phyloP scores from a whole-genome alignment of 2,329 filamentous ascomycete species.

The Sphaerulina vaccinii region DNA sequence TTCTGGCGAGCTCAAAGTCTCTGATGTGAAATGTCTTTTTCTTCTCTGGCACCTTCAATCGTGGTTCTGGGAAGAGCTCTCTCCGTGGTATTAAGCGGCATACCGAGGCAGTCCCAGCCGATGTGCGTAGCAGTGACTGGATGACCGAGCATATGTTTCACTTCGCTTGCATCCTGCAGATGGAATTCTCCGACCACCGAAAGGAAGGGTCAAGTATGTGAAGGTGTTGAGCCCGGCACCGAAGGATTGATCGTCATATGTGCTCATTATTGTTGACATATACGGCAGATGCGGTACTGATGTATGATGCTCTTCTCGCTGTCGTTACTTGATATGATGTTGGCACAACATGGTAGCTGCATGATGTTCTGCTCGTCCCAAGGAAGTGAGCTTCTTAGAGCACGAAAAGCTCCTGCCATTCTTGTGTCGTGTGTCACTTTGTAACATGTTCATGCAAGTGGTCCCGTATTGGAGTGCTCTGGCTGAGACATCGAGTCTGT shows the following conservation, averaged over 20 bases:
- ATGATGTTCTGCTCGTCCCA: not conserved
- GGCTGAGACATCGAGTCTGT: not conserved
- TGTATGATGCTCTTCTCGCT: not conserved
- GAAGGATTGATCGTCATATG: not conserved
- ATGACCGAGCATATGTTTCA: conserved; percentile 1
- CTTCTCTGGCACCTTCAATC: not conserved
- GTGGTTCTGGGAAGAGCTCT: not conserved
- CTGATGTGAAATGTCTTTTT: not conserved
- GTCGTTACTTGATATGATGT: not conserved
- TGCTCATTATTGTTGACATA: no score
- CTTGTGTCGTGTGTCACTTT: not conserved
- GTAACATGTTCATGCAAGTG: not conserved
- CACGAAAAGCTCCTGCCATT: not conserved
- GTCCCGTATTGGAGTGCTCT: not conserved
- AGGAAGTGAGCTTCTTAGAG: not conserved
- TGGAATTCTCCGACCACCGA: conserved; percentile 1
- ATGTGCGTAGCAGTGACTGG: not conserved
- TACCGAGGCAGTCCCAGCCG: not conserved
- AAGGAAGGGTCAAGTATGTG: not conserved
- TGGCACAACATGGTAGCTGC: not conserved
- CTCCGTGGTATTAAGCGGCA: not conserved
- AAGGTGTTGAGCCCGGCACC: not conserved
- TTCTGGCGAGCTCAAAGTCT: no score
- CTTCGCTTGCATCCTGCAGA: not conserved
- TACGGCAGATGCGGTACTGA: no score